phyloP scores from a whole-genome alignment of 495 filamentous ascomycete genomes.

The Penicillium manginii region DNA sequence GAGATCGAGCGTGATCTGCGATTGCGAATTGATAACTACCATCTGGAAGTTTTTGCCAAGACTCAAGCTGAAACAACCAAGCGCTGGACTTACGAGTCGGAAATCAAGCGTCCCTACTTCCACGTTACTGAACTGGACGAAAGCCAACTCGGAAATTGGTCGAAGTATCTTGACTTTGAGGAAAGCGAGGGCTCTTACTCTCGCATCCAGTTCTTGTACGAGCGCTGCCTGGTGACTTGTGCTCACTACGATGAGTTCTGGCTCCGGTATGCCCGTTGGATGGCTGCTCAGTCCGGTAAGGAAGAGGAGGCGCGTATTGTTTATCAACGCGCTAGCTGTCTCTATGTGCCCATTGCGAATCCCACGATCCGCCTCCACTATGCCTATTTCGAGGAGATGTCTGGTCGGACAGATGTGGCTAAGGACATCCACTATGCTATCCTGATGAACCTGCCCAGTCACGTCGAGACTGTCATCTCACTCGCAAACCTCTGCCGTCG shows the following conservation, averaged over 20 bases:
- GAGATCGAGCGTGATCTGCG: constrained; percentile 87
- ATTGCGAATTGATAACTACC: constrained; percentile 74
- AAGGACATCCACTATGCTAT: constrained; percentile 83
- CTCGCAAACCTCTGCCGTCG: constrained; percentile 88
- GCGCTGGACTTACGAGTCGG: constrained; percentile 92
- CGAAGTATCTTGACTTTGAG: constrained; percentile 96
- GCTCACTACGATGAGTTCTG: constrained; percentile 98
- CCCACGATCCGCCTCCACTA: constrained; percentile 85
- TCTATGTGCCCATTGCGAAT: constrained; percentile 83
- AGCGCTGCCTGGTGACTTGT: constrained; percentile 88
- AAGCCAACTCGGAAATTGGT: constrained; percentile 86
- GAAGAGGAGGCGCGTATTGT: constrained; percentile 92
- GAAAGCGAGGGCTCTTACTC: constrained; percentile 79
- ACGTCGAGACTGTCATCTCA: constrained; percentile 85
- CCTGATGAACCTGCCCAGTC: constrained; percentile 67
- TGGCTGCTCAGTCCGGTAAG: constrained; percentile 79
- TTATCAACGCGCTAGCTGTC: constrained; percentile 81
- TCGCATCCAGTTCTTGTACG: constrained; percentile 83
- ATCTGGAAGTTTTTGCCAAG: constrained; percentile 77
- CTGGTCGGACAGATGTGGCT: constrained; percentile 73
- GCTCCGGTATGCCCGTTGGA: constrained; percentile 97
- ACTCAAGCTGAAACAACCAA: constrained; percentile 91
- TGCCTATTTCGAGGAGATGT: constrained; percentile 91
- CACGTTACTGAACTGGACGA: constrained; percentile 93
- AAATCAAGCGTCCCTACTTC: constrained; percentile 96